These are phyloP conservation scores for Phytomonas sp. DNA, from an alignment of 208 protist genomes.

Conservation along the genomic window DNA sequence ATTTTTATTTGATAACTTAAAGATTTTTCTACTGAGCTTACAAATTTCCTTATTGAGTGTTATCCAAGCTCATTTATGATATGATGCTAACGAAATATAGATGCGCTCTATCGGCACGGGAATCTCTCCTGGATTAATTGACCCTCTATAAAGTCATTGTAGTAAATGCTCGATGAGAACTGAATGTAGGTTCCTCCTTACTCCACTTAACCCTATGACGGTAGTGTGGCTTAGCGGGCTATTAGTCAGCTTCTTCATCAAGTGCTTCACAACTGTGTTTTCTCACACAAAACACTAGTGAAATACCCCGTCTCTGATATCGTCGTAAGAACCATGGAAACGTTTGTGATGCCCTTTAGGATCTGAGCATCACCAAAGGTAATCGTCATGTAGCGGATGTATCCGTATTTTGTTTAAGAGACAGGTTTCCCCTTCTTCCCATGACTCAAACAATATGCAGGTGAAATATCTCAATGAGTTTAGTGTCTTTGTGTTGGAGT, in stretches of 20 bases:
- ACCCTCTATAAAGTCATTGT: too few relatives aligned
- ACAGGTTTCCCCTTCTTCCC: not conserved
- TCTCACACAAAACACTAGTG: not conserved
- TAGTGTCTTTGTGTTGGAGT: not conserved
- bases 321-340: not conserved
- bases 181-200: not conserved
- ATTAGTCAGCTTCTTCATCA: too few relatives aligned
- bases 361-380: not conserved
- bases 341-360: not conserved
- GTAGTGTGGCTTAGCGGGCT: too few relatives aligned
- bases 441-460: not conserved
- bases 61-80: too few relatives aligned
- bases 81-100: too few relatives aligned
- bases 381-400: not conserved
- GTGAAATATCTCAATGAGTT: not conserved
- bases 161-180: not conserved
- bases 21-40: too few relatives aligned
- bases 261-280: slow-evolving; percentile 41
- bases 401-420: not conserved
- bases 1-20: too few relatives aligned
- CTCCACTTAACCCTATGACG: not conserved
- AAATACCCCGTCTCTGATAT: not conserved
- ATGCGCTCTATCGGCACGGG: too few relatives aligned
- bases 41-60: too few relatives aligned
- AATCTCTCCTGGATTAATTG: too few relatives aligned